These are phyloP conservation scores for Erythrophleum ivorense DNA, from an alignment of 331 rosid genomes.

Conservation along the genomic window DNA sequence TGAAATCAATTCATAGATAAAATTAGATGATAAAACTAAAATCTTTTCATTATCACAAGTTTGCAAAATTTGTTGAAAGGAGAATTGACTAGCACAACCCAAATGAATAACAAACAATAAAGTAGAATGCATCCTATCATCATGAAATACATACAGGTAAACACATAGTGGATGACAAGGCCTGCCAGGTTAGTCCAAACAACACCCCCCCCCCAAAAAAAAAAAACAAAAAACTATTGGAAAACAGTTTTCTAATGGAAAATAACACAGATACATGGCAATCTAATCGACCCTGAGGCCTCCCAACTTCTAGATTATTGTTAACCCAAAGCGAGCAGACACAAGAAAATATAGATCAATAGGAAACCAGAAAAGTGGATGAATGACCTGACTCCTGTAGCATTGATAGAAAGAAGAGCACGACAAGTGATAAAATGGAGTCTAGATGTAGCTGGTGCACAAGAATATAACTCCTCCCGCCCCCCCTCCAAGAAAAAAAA, in stretches of 20 bases:
- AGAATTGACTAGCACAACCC: not conserved
- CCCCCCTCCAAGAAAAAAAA: constrained; percentile 20
- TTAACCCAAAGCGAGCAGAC: not conserved
- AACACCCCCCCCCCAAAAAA: not conserved
- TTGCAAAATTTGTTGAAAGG: not conserved
- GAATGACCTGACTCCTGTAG: not conserved
- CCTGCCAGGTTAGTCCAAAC: not conserved
- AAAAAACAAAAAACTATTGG: not conserved
- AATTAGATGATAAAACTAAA: constrained; percentile 39
- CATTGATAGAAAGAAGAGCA: not conserved
- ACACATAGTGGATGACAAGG: constrained; percentile 4
- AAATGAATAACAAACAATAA: constrained; percentile 5
- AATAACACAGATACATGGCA: not conserved
- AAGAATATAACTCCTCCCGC: not conserved
- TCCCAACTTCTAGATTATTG: not conserved
- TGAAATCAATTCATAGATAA: constrained; percentile 49
- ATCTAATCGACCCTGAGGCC: not conserved
- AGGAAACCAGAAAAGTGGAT: not conserved
- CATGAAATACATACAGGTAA: not conserved
- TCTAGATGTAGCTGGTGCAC: constrained; percentile 30
- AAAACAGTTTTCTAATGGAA: constrained; percentile 21
- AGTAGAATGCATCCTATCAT: not conserved
- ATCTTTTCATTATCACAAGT: constrained; percentile 18
- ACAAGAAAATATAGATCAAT: not conserved
- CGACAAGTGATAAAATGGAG: no score